Percentiles rank a stretch among this genome's conserved stretches.
Evolutionary conservation across 169 alveolate genomes (phyloP).

Genomic region (Plasmodium yoelii): DNA sequence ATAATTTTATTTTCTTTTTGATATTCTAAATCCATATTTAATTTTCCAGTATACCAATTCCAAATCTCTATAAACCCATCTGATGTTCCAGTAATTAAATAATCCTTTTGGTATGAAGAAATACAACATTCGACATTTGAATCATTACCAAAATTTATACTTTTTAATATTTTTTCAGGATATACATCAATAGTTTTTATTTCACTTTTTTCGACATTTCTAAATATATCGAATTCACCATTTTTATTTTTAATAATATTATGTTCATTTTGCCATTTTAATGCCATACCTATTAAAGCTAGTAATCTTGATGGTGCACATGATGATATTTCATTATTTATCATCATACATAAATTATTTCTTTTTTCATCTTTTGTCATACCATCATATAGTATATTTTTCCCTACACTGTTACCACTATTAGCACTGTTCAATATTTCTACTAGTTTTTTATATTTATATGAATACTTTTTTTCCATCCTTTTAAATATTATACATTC

Average conservation of each 20-base stretch:
- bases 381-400: conserved; percentile 60
- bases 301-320: conserved; percentile 85
- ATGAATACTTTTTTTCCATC: conserved; percentile 52
- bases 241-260: conserved; percentile 80
- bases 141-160: conserved; percentile 84
- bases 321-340: conserved; percentile 78
- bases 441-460: conserved; percentile 43
- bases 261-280: conserved; percentile 86
- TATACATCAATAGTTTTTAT: conserved; percentile 77
- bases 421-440: conserved; percentile 23
- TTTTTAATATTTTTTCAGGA: conserved; percentile 79
- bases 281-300: conserved; percentile 86
- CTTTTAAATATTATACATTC: conserved; percentile 71
- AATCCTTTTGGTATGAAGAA: conserved; percentile 89
- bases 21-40: conserved; percentile 85
- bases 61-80: conserved; percentile 92
- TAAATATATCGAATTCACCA: conserved; percentile 82
- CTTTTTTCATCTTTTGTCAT: conserved; percentile 71
- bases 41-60: conserved; percentile 86
- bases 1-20: conserved; percentile 87
- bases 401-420: conserved; percentile 14
- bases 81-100: conserved; percentile 88
- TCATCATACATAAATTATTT: conserved; percentile 60
- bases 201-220: conserved; percentile 78
- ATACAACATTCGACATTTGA: conserved; percentile 90